phyloP scores from a whole-genome alignment of 192 early-diverging fungal genomes.

The Chytriomyces confervae region DNA sequence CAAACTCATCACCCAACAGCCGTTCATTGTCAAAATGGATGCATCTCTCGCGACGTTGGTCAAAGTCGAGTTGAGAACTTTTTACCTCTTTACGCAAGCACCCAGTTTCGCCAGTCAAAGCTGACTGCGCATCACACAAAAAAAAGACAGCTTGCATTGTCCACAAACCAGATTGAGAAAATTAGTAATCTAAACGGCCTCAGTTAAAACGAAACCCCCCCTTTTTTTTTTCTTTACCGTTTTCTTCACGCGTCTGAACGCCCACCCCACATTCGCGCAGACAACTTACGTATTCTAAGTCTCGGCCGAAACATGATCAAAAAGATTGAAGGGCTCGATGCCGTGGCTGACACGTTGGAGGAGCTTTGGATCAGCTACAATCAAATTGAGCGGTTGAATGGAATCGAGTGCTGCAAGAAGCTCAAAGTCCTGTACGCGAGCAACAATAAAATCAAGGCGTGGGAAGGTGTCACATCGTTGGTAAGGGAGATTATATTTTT shows the following conservation, averaged over 20 bases:
- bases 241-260: background rate
- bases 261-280: background rate
- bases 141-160: constrained; percentile 52
- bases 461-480: constrained; percentile 28
- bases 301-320: constrained; percentile 59
- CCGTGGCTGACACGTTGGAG: constrained; percentile 58
- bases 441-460: constrained; percentile 64
- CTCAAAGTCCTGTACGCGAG: constrained; percentile 58
- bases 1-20: constrained; percentile 52
- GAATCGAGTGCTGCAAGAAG: constrained; percentile 61
- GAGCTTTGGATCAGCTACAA: constrained; percentile 64
- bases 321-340: constrained; percentile 61
- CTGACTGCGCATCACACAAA: background rate
- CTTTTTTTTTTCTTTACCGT: background rate
- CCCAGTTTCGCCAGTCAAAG: background rate
- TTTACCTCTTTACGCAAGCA: background rate
- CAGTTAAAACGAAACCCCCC: background rate
- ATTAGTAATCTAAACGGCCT: constrained; percentile 52
- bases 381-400: constrained; percentile 55
- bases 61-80: constrained; percentile 45
- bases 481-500: too few species aligned
- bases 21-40: constrained; percentile 61
- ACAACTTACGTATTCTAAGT: constrained; percentile 47
- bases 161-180: constrained; percentile 59
- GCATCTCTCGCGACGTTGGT: constrained; percentile 45